These are phyloP conservation scores for Nicotiana sylvestris DNA, from an alignment of 257 asterid species.

Conservation along the genomic window DNA sequence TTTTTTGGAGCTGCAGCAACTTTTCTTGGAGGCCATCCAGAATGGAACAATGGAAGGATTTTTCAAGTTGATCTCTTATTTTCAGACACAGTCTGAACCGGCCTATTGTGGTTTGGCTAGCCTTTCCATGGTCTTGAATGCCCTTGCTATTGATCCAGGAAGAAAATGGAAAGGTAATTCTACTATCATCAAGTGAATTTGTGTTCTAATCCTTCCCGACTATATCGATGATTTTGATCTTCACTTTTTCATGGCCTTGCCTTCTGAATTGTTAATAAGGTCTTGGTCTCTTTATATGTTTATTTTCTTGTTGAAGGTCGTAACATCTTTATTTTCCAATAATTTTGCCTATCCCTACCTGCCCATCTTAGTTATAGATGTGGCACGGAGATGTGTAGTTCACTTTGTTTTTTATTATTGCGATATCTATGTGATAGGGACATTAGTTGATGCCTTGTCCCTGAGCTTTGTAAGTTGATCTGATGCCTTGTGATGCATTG, in stretches of 20 bases:
- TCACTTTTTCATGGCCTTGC: neutral
- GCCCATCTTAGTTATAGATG: neutral
- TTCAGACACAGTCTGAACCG: constrained; percentile 99
- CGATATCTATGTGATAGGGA: neutral
- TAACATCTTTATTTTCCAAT: neutral
- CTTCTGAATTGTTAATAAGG: neutral
- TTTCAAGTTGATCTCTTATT: constrained; percentile 86
- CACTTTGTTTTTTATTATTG: neutral
- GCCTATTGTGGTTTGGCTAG: constrained; percentile 99
- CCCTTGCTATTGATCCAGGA: constrained; percentile 96
- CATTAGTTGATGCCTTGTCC: neutral
- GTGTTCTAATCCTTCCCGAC: neutral
- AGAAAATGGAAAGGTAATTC: constrained; percentile 92
- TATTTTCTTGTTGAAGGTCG: neutral
- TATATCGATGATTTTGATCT: neutral
- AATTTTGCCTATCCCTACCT: neutral
- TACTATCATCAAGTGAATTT: neutral
- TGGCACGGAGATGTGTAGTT: neutral
- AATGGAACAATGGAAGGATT: constrained; percentile 95
- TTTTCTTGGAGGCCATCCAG: constrained; percentile 83
- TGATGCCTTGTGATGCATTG: neutral
- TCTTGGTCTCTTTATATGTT: neutral
- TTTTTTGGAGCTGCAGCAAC: constrained; percentile 55
- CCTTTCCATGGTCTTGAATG: constrained; percentile 96
- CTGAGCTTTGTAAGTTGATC: neutral